Percentiles rank a stretch among this genome's conserved stretches.
Evolutionary conservation across 2,329 filamentous ascomycete species (phyloP).

Genomic region (Verticillium dahliae): DNA sequence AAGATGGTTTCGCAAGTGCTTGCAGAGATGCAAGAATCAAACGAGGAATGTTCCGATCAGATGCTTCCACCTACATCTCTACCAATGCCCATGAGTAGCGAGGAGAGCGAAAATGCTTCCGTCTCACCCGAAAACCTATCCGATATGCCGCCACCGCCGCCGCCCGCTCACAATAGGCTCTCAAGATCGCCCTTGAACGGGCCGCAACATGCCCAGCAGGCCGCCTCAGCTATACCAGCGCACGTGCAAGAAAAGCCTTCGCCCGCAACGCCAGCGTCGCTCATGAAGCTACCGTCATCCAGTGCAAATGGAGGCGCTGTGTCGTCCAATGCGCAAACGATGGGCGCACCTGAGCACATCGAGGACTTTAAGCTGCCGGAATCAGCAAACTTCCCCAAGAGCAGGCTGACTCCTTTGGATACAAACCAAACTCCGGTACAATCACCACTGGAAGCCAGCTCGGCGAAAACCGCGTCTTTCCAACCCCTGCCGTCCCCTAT

Average conservation of each 20-base stretch:
- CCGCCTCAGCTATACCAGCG: constrained; percentile 15
- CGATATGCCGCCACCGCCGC: constrained; percentile 61
- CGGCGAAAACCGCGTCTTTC: constrained; percentile 40
- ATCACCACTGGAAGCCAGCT: constrained; percentile 27
- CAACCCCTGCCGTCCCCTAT: constrained; percentile 43
- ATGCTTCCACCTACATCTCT: constrained; percentile 11
- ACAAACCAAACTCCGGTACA: constrained; percentile 39
- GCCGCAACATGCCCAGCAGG: constrained; percentile 35
- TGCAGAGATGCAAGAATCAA: constrained; percentile 42
- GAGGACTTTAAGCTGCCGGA: constrained; percentile 66
- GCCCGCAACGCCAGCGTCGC: constrained; percentile 78
- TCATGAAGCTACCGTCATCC: constrained; percentile 68
- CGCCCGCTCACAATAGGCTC: constrained; percentile 57
- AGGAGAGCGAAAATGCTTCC: constrained; percentile 57
- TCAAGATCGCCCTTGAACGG: constrained; percentile 59
- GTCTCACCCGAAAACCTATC: constrained; percentile 57
- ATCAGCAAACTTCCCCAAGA: constrained; percentile 42
- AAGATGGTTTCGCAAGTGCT: constrained; percentile 49
- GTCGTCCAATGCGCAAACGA: constrained; percentile 31
- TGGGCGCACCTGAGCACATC: constrained; percentile 43
- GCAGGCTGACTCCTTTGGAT: constrained; percentile 41
- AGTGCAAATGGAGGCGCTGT: constrained; percentile 34
- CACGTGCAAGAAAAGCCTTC: constrained; percentile 37
- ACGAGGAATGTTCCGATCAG: constrained; percentile 24
- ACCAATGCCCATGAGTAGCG: constrained; percentile 25